These are phyloP conservation scores for Fonsecaea monophora DNA, from an alignment of 2,329 filamentous ascomycete species.

Conservation along the genomic window DNA sequence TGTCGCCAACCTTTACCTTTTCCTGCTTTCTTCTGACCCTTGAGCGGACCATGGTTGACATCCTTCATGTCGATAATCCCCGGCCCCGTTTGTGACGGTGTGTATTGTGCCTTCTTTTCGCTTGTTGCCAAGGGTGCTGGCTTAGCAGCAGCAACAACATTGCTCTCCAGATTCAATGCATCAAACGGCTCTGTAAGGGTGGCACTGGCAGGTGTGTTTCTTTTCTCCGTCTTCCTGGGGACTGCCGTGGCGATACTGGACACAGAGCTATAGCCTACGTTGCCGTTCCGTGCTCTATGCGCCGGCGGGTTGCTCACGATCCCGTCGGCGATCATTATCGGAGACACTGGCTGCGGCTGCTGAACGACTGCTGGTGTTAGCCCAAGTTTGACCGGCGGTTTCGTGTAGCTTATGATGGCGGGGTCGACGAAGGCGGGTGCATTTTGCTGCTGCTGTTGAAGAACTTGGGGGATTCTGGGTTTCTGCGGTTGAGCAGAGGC, in stretches of 20 bases:
- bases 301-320: slow-evolving; percentile 35
- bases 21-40: slow-evolving; percentile 42
- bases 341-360: slow-evolving; percentile 37
- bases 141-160: slow-evolving; percentile 39
- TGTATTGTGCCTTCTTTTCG: slow-evolving; percentile 46
- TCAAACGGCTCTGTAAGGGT: slow-evolving; percentile 56
- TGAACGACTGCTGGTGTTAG: slow-evolving; percentile 23
- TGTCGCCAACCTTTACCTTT: slow-evolving; percentile 72
- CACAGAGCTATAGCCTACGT: slow-evolving; percentile 35
- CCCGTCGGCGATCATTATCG: slow-evolving; percentile 45
- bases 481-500: slow-evolving; percentile 18
- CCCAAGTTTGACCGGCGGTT: slow-evolving; percentile 37
- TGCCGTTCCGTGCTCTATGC: slow-evolving; percentile 23
- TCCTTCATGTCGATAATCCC: slow-evolving; percentile 45
- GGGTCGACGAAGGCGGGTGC: slow-evolving; percentile 71
- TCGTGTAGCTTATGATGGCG: slow-evolving; percentile 75
- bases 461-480: slow-evolving; percentile 20
- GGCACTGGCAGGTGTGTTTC: slow-evolving; percentile 47
- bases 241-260: slow-evolving; percentile 38
- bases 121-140: slow-evolving; percentile 3
- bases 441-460: slow-evolving; percentile 32
- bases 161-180: slow-evolving; percentile 44
- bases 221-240: slow-evolving; percentile 32
- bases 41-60: slow-evolving; percentile 44
- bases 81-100: slow-evolving; percentile 49